Percentiles rank a stretch among this genome's conserved stretches.
Evolutionary conservation across 2,329 filamentous ascomycete species (phyloP).

Genomic region (Alternaria atra): DNA sequence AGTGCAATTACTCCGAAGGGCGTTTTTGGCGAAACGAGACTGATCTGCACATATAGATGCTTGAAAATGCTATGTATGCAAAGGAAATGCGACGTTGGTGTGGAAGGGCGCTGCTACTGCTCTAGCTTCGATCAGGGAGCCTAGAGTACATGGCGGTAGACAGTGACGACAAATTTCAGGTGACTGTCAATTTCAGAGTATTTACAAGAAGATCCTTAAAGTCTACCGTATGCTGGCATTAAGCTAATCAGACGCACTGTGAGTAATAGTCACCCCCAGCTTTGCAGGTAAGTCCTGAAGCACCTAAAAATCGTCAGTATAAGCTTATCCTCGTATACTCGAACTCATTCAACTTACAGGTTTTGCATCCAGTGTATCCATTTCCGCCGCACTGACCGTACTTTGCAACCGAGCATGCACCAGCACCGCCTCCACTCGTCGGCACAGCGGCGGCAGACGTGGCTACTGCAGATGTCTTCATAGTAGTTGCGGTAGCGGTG

Average conservation of each 20-base stretch:
- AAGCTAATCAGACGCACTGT: slow-evolving; percentile 7
- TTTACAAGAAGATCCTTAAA: background rate
- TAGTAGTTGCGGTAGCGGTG: slow-evolving; percentile 21
- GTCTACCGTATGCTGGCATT: background rate
- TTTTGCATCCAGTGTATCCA: slow-evolving; percentile 12
- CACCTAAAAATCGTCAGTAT: slow-evolving; percentile 8
- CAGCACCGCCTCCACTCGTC: slow-evolving; percentile 20
- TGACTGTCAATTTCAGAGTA: background rate
- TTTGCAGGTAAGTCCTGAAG: slow-evolving; percentile 12
- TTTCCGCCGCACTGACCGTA: slow-evolving; percentile 48
- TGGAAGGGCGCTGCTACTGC: background rate
- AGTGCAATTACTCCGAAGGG: background rate
- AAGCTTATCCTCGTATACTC: background rate
- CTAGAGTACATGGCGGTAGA: slow-evolving; percentile 5
- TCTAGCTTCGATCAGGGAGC: background rate
- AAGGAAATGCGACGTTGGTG: background rate
- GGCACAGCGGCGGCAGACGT: slow-evolving; percentile 23
- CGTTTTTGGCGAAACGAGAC: background rate
- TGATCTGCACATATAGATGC: background rate
- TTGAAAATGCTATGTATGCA: background rate
- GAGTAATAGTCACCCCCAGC: slow-evolving; percentile 12
- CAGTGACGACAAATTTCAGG: background rate
- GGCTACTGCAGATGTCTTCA: slow-evolving; percentile 15
- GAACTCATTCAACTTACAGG: slow-evolving; percentile 6
- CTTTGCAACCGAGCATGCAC: slow-evolving; percentile 28